Evolutionary conservation across 768 basidiomycete genomes (phyloP), one percentile per base, ranked within the genome.

Genomic region (Rhizopogon rudus): DNA sequence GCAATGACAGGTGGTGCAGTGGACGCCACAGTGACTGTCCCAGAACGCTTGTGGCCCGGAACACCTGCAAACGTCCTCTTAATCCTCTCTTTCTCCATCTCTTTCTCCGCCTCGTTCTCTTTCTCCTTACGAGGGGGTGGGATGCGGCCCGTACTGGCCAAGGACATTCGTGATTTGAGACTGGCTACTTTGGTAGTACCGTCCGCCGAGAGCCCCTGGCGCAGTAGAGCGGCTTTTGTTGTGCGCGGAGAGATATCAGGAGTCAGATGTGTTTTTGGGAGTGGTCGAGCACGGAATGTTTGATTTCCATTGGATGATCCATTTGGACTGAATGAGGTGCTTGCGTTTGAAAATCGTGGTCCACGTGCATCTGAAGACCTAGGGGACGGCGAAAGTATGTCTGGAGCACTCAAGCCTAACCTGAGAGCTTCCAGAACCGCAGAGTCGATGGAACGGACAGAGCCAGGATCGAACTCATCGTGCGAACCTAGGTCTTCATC

Each of bases 231-330:
- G 0, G 89, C 84, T 45, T 81, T 81, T 4, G 89, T 89, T 53
- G 82, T 85, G 48, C 91, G 87, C 0, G 91, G 91, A 6, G 82
- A 77, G 51, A 92, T 91, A 59, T 83, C 81, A 0, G 91, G 91
- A 17, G 75, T 67, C 4, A 65, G 69, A 62, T 78, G 80, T 0
- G 88, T 84, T 7, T 77, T 65, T 1, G 91, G 91, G 0, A 92
- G 65, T 1, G 79, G 65, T 20, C 91, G 83, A 3, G 91, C 91
- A 46, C 77, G 80, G 74, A 92, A 92, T 9, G 60, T 54, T 0
- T 73, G 60, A 54, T 81, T 84, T 1, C 77, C 80, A 28, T 77
- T 75, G 14, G 71, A 62, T 31, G 67, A 75, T 25, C 25, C 62
- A n/a, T 60, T 60, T 17, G 67, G 73, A 43, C 73, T 71, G 9